A percentile compares a stretch with the other conserved stretches of the same genome.
Evolutionary conservation across 129 eudicot genomes (phyloP).

Genomic region (Arctium lappa): DNA sequence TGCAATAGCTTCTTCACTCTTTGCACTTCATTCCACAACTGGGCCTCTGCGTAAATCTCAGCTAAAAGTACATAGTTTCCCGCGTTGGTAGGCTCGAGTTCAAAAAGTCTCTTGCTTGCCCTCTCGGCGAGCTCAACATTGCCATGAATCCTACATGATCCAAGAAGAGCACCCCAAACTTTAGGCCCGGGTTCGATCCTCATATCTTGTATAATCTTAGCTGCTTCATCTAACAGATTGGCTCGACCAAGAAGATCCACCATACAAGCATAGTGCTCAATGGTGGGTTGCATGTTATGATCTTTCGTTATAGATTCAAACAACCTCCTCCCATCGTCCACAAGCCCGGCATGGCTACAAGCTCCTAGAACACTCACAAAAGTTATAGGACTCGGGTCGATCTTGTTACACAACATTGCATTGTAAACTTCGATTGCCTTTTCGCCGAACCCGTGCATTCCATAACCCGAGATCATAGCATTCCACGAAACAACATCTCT

Average conservation of each 20-base stretch:
- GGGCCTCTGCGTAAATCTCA: slow-evolving; percentile 71
- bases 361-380: slow-evolving; percentile 85
- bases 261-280: slow-evolving; percentile 92
- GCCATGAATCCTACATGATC: slow-evolving; percentile 90
- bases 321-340: slow-evolving; percentile 60
- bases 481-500: slow-evolving; percentile 92
- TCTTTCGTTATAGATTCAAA: slow-evolving; percentile 66
- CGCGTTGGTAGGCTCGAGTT: slow-evolving; percentile 81
- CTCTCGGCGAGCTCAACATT: slow-evolving; percentile 82
- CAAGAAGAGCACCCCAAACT: slow-evolving; percentile 93
- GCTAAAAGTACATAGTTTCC: slow-evolving; percentile 92
- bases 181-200: slow-evolving; percentile 80
- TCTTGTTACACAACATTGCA: slow-evolving; percentile 52
- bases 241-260: slow-evolving; percentile 97
- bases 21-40: slow-evolving; percentile 69
- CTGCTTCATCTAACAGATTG: slow-evolving; percentile 78
- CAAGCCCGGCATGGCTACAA: slow-evolving; percentile 88
- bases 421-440: slow-evolving; percentile 60
- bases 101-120: slow-evolving; percentile 72
- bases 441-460: slow-evolving; percentile 70
- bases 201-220: slow-evolving; percentile 64
- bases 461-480: slow-evolving; percentile 86
- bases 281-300: slow-evolving; percentile 49
- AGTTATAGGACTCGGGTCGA: slow-evolving; percentile 60
- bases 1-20: slow-evolving; percentile 67